Evolutionary conservation across 1,284 basidiomycete genomes (phyloP).

Genomic region (Cystobasidiaceae sp.): DNA sequence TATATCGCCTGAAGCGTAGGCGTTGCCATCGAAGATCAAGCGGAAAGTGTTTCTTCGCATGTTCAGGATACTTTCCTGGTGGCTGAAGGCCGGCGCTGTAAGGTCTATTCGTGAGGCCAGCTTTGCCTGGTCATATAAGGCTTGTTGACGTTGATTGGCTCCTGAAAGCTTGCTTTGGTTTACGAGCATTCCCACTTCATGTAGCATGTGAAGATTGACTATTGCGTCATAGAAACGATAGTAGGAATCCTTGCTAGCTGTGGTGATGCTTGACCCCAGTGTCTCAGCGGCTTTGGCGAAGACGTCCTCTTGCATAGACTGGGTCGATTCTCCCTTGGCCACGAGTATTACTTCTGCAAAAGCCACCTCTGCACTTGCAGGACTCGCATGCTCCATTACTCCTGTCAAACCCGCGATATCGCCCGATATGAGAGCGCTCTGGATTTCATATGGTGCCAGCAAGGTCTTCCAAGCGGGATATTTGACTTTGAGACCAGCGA

Average conservation of each 20-base stretch:
- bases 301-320: conserved; percentile 52
- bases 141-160: background rate
- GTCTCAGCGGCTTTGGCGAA: conserved; percentile 66
- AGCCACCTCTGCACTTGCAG: conserved; percentile 6
- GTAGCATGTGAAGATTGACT: conserved; percentile 77
- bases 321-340: conserved; percentile 7
- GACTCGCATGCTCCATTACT: conserved; percentile 9
- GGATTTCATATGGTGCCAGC: conserved; percentile 79
- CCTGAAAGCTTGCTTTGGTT: conserved; percentile 5
- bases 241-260: conserved; percentile 74
- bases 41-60: conserved; percentile 81
- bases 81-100: conserved; percentile 86
- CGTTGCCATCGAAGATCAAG: conserved; percentile 15
- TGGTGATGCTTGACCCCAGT: conserved; percentile 74
- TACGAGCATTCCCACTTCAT: conserved; percentile 66
- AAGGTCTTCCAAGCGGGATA: conserved; percentile 77
- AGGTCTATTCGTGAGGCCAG: conserved; percentile 57
- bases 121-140: background rate
- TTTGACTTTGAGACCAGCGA: conserved; percentile 73
- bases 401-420: conserved; percentile 62
- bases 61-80: conserved; percentile 82
- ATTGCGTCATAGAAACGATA: conserved; percentile 80
- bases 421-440: conserved; percentile 92
- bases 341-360: conserved; percentile 26
- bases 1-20: conserved; percentile 52